phyloP scores from a whole-genome alignment of 805 yeast genomes.

The Starmerella ratchasimensis region DNA sequence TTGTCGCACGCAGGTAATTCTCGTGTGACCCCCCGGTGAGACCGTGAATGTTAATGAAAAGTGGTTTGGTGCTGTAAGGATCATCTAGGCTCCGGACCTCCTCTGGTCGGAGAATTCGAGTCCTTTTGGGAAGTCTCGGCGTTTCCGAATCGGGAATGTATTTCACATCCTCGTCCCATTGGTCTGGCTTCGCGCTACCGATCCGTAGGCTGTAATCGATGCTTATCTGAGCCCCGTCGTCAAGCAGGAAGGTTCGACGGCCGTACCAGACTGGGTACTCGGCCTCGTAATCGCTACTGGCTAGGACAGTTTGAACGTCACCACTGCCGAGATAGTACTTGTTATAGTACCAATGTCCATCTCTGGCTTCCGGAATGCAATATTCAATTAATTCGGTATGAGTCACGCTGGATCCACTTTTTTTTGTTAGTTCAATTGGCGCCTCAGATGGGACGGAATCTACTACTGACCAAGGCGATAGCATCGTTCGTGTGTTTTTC shows the following conservation, averaged over 20 bases:
- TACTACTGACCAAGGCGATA: too few species aligned
- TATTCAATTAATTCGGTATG: conserved; percentile 24
- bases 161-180: conserved; percentile 22
- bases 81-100: conserved; percentile 32
- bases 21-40: conserved; percentile 80
- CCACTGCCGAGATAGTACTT: conserved; percentile 60
- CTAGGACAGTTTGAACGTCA: conserved; percentile 60
- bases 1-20: conserved; percentile 51
- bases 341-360: conserved; percentile 39
- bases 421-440: too few species aligned
- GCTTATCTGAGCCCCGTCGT: conserved; percentile 62
- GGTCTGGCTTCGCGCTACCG: conserved; percentile 27
- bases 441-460: too few species aligned
- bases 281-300: conserved; percentile 42
- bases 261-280: conserved; percentile 56
- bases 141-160: conserved; percentile 24
- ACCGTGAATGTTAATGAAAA: conserved; percentile 59
- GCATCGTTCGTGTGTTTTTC: too few species aligned
- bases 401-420: conserved; percentile 1
- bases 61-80: conserved; percentile 34
- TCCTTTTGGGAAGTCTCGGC: conserved; percentile 35
- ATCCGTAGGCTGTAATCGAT: conserved; percentile 50
- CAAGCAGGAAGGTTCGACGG: conserved; percentile 48
- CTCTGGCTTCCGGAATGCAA: conserved; percentile 34
- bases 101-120: conserved; percentile 36